Evolutionary conservation across 2,329 filamentous ascomycete genomes (phyloP).

Genomic region (Orbilia quercus): DNA sequence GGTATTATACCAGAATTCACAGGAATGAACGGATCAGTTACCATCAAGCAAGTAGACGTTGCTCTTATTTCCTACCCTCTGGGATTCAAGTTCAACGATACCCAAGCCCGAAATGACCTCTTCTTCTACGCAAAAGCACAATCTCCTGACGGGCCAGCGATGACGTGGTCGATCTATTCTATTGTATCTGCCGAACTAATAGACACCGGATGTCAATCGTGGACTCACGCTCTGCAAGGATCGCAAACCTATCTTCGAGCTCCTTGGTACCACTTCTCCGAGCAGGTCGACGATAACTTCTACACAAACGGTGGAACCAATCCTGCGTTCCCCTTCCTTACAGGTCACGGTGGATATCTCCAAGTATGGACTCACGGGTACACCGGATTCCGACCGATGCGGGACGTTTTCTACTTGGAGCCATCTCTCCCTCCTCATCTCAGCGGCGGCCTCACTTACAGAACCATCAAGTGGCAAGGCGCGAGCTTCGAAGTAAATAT

Average conservation of each 20-base stretch:
- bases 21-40: conserved; percentile 74
- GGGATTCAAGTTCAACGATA: conserved; percentile 70
- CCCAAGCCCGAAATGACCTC: conserved; percentile 69
- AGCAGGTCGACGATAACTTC: conserved; percentile 74
- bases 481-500: conserved; percentile 59
- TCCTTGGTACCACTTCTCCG: conserved; percentile 77
- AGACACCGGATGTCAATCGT: conserved; percentile 74
- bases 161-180: conserved; percentile 78
- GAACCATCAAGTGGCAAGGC: conserved; percentile 60
- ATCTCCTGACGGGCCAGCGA: conserved; percentile 75
- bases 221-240: conserved; percentile 74
- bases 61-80: conserved; percentile 75
- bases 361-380: conserved; percentile 76
- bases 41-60: conserved; percentile 77
- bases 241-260: conserved; percentile 73
- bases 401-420: conserved; percentile 72
- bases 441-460: conserved; percentile 57
- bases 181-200: conserved; percentile 75
- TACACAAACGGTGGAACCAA: conserved; percentile 73
- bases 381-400: conserved; percentile 72
- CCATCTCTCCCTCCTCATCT: conserved; percentile 76
- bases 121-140: conserved; percentile 78
- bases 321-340: conserved; percentile 77
- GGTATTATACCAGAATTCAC: conserved; percentile 74
- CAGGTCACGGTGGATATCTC: conserved; percentile 76